These are phyloP conservation scores for Chondrostereum purpureum DNA, from an alignment of 1,284 basidiomycete species.

Conservation along the genomic window DNA sequence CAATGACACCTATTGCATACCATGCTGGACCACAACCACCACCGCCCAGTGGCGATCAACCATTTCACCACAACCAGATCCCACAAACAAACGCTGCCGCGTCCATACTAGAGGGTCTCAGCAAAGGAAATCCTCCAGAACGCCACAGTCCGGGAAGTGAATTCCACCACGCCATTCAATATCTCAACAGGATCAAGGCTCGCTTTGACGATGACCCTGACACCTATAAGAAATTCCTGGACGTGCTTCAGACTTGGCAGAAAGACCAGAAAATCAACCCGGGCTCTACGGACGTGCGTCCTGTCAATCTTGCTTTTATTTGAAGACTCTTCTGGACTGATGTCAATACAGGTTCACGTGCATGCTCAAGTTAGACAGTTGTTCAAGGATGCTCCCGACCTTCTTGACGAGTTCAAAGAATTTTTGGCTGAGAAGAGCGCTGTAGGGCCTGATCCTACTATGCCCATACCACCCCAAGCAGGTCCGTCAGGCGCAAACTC, in stretches of 20 bases:
- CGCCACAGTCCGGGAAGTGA: constrained; percentile 56
- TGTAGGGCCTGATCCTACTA: constrained; percentile 69
- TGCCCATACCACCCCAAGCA: constrained; percentile 25
- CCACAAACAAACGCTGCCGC: constrained; percentile 49
- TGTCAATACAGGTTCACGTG: constrained; percentile 70
- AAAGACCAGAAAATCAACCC: constrained; percentile 79
- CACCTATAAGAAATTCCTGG: constrained; percentile 97
- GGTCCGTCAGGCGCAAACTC: constrained; percentile 22
- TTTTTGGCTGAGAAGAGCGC: too few relatives aligned
- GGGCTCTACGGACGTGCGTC: constrained; percentile 79
- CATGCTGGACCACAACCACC: constrained; percentile 26
- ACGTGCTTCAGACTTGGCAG: constrained; percentile 97
- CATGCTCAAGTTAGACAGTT: constrained; percentile 89
- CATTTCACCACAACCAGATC: constrained; percentile 27
- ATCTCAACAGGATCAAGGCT: constrained; percentile 98
- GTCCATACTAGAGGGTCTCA: constrained; percentile 52
- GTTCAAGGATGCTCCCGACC: constrained; percentile 89
- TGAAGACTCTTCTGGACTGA: constrained; percentile 5
- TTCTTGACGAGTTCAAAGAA: constrained; percentile 93
- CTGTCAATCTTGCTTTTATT: constrained; percentile 4
- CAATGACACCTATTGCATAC: constrained; percentile 35
- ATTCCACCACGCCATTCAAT: constrained; percentile 97
- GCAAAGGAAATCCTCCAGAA: constrained; percentile 35
- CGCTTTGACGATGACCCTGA: constrained; percentile 89
- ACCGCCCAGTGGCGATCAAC: constrained; percentile 32